Evolutionary conservation across 305 asterid genomes (phyloP), one percentile per base, ranked within the genome.

Genomic region (Fraxinus albicans): DNA sequence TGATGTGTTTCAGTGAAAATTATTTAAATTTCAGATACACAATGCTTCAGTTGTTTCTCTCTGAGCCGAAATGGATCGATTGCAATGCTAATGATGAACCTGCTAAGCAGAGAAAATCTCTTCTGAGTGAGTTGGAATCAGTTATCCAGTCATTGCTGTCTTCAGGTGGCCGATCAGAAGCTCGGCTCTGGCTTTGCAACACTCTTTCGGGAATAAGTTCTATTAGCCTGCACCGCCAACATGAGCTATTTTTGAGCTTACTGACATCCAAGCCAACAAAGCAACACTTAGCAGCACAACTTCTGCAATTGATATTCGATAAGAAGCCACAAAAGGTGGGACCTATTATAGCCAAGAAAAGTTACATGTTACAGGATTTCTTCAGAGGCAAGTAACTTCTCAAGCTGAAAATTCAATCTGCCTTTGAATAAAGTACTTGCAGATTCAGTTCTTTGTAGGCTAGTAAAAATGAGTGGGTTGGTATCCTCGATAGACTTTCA

Each of bases 101-200:
- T 77, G 60, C 81, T 77, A 78, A 79, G 47, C 84, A 72, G 89
- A 88, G 89, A 80, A 82, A 83, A 83, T 88, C 90, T 73, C 95
- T 86, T 84, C 89, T 96, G 60, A 88, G 83, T 76, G 94, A 92
- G 60, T 88, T 96, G 69, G 98, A 95, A 86, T 84, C 84, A 65
- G 85, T 85, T 81, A 83, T 95, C 86, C 92, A 93, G 96, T 88
- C 91, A 7, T 82, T 94, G 82, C 83, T 96, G 83, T 86, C 95
- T 80, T 89, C 96, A 8, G 91, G 83, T 55, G 92, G 97, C 76
- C 92, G 91, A 76, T 93, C 98, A 78, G 99, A 95, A 89, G 92
- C 95, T 73, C 97, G 99, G 47, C 97, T 95, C 73, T 95, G 99
- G 98, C 97, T 96, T 65, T 95, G 95, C 84, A 89, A 90, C 82